Base-by-base conservation (phyloP, 2,329 filamentous ascomycete species). In the Ophiostoma himal-ulmi region DNA sequence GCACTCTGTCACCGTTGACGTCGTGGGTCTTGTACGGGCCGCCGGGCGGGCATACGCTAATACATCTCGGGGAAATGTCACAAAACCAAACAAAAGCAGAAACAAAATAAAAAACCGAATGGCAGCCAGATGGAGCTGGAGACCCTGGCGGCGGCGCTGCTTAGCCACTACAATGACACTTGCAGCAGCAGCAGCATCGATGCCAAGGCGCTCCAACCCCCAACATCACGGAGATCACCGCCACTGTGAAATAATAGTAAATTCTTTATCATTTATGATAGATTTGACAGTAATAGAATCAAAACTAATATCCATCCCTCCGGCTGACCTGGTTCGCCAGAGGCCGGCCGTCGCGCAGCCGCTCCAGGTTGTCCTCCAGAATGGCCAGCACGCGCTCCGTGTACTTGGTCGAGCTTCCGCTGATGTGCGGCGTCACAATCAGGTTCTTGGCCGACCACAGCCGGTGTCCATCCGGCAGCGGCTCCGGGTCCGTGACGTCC, bases 401-500 rank as follows among this genome's bases (percentile, higher is more conserved):
- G 68, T 84, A 84, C 10, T 76, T 76, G 0, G 76, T 78, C 8
- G 82, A 83, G 6, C 72, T 73, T 0, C 81, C 81, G 68, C 82
- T 84, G 13, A 85, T 77, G 72, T 85, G 84, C 20, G 84, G 84
- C 30, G 83, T 84, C 65, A 94, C 85, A 68, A 90, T 84, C 20
- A 90, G 82, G 77, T 93, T 93, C 72, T 86, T 85, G 17, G 89
- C 82, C 36, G 81, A 84, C 91, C 91, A 94, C 68, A 94, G 79
- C 73, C 86, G 84, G 76, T 91, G 87, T 5, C 89, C 86, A 2
- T 82, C 79, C 0, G 91, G 90, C 73, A 94, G 77, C 0, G 92
- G 92, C 78, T 94, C 92, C 0, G 91, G 91, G 72, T 94, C 91
- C 1, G 91, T 91, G 0, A 94, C 91, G 76, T 94, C 91, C 57